phyloP scores from a whole-genome alignment of 2,329 filamentous ascomycete genomes.

The Hypoxylon sp. region DNA sequence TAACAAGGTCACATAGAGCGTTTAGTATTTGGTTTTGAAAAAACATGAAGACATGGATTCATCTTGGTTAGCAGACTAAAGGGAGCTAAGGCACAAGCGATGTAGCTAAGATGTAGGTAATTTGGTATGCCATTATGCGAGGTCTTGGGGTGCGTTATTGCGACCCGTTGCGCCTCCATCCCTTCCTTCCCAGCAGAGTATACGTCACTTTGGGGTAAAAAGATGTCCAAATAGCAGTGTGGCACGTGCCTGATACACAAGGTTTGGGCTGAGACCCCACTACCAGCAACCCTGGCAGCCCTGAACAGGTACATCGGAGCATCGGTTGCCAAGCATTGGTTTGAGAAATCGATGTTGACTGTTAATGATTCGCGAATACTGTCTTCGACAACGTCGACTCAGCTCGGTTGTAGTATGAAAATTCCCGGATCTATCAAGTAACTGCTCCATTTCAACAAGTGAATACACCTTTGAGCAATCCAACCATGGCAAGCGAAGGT shows the following conservation, averaged over 20 bases:
- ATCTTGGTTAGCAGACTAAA: neutral
- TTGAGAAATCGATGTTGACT: conserved; percentile 4
- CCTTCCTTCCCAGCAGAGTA: conserved; percentile 27
- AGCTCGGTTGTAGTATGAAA: neutral
- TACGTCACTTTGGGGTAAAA: conserved; percentile 32
- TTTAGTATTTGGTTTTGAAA: neutral
- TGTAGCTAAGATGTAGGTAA: neutral
- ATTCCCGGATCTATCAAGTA: conserved; percentile 1
- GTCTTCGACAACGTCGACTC: neutral
- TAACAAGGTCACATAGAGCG: neutral
- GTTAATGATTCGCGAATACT: conserved; percentile 2
- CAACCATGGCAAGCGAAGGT: conserved; percentile 49
- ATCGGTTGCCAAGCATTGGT: conserved; percentile 30
- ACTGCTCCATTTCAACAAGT: neutral
- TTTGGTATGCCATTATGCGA: conserved; percentile 14
- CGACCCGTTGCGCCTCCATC: conserved; percentile 16
- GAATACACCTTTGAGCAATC: too few relatives aligned
- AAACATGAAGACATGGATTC: neutral
- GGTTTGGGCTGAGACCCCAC: conserved; percentile 24
- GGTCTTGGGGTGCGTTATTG: conserved; percentile 7
- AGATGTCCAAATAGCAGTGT: conserved; percentile 23
- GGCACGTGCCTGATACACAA: conserved; percentile 29
- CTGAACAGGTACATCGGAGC: conserved; percentile 3
- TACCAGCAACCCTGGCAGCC: conserved; percentile 9
- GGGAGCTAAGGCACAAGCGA: conserved; percentile 4